A percentile compares a stretch with the other conserved stretches of the same genome.
Conservation (phyloP, 1,284 basidiomycete species). For the Wallemia hederae region DNA sequence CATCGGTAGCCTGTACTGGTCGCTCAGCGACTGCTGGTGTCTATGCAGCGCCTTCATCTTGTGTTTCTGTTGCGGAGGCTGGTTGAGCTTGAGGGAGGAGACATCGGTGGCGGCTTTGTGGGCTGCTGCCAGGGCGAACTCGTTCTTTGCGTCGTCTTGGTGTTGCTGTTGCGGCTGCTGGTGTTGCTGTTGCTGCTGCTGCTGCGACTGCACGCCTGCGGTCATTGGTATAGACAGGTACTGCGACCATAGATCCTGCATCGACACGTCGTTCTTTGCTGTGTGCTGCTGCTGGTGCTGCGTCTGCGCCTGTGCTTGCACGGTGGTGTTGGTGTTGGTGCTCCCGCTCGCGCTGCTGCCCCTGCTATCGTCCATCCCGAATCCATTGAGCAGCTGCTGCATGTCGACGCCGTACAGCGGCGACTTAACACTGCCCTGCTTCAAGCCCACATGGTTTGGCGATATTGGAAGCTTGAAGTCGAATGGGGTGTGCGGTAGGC, state of each 20-base stretch:
- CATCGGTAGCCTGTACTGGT: neutral
- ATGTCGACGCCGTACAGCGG: neutral
- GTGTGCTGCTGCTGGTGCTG: neutral
- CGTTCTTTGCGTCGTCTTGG: neutral
- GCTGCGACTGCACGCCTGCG: neutral
- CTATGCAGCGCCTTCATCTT: neutral
- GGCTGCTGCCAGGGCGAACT: neutral
- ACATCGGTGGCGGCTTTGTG: too few species aligned
- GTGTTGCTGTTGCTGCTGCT: neutral
- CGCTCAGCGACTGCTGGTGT: neutral
- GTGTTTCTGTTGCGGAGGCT: neutral
- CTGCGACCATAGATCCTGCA: neutral
- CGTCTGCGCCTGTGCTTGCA: too few species aligned
- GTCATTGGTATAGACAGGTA: neutral
- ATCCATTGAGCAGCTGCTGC: neutral
- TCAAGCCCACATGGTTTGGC: neutral
- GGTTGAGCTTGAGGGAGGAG: neutral
- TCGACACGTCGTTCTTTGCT: neutral
- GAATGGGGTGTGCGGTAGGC: neutral
- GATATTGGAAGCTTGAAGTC: neutral
- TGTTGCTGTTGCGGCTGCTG: neutral
- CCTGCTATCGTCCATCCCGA: neutral
- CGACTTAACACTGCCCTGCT: too few species aligned
- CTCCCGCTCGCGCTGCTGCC: too few species aligned
- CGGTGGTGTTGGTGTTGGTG: too few species aligned